Evolutionary conservation across 345 rosid species (phyloP), one percentile per base, ranked within the genome.

Genomic region (Eucalyptus urophylla): DNA sequence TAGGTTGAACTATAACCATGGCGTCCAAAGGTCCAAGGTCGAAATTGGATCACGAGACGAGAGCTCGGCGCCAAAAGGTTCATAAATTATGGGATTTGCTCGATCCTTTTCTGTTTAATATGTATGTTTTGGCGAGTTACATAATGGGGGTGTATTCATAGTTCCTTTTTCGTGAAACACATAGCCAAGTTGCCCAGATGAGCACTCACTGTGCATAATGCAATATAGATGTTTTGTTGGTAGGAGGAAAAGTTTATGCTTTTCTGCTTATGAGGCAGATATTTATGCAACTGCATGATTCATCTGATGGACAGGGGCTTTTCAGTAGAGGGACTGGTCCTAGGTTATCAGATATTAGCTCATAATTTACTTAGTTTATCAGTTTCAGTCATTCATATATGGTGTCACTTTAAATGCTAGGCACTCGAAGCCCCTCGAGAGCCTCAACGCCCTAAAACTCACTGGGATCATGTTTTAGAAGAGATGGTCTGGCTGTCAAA

Each of bases 401-500:
- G 83, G 47, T 91, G 80, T 54, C 89, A 85, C 72, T 80, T 67
- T 87, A 56, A 56, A 58, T 16, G 89, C 33, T 91, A 97, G 99
- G 97, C 98, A 22, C 96, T 96, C 86, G 99, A 98, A 94, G 99
- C 97, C 65, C 99, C 98, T 49, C 94, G 93, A 94, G 99, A 96
- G 91, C 99, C 99, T 29, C 96, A 93, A 49, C 99, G 99, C 19
- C 96, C 97, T 88, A 98, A 97, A 92, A 89, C 98, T 92, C 99
- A 98, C 88, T 98, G 99, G 99, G 99, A 98, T 94, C 99, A 98
- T 94, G 99, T 98, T 87, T 87, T 98, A 86, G 99, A 96, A 90
- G 99, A 98, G 94, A 98, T 98, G 99, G 91, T 88, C 91, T 98
- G 99, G 99, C 93, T 98, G 86, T 96, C 99, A 49, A 98, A 98